Evolutionary conservation across 768 basidiomycete genomes (phyloP).

Genomic region (Cytidiella melzeri): DNA sequence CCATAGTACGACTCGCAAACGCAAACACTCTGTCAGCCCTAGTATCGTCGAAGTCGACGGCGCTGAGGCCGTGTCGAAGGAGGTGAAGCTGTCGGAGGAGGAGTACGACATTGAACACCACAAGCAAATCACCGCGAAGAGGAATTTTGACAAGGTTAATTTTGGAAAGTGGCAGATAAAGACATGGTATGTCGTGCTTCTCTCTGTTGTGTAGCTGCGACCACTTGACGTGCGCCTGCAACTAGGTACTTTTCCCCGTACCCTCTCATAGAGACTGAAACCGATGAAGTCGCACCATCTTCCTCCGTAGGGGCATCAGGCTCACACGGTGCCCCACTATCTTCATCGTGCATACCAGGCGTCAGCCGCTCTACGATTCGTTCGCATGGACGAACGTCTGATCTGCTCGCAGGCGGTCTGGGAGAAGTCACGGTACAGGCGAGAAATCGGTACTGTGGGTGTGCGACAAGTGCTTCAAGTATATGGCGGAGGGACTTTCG

Average conservation of each 20-base stretch:
- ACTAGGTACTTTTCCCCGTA: conserved; percentile 92
- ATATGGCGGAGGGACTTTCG: conserved; percentile 68
- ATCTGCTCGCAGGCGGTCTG: conserved; percentile 61
- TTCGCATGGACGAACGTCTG: conserved; percentile 69
- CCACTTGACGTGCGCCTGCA: no score
- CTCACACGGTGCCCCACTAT: background rate
- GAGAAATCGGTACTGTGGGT: conserved; percentile 67
- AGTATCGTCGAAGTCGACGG: conserved; percentile 8
- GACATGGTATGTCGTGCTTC: conserved; percentile 74
- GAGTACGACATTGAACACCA: conserved; percentile 66
- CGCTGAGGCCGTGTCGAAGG: conserved; percentile 13
- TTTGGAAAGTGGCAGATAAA: conserved; percentile 85
- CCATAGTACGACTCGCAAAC: conserved; percentile 6
- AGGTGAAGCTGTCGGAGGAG: conserved; percentile 49
- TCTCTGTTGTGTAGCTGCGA: no score
- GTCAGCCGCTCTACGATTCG: conserved; percentile 45
- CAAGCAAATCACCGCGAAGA: conserved; percentile 57
- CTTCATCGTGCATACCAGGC: conserved; percentile 33
- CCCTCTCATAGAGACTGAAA: conserved; percentile 65
- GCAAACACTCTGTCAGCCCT: conserved; percentile 12
- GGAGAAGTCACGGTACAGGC: conserved; percentile 35
- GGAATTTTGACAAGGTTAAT: conserved; percentile 84
- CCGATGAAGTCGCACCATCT: conserved; percentile 38
- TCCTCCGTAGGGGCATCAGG: conserved; percentile 1
- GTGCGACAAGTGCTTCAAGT: conserved; percentile 95